A percentile compares a stretch with the other conserved stretches of the same genome.
Evolutionary conservation across 306 rosid species (phyloP).

Genomic region (Castanea sativa): DNA sequence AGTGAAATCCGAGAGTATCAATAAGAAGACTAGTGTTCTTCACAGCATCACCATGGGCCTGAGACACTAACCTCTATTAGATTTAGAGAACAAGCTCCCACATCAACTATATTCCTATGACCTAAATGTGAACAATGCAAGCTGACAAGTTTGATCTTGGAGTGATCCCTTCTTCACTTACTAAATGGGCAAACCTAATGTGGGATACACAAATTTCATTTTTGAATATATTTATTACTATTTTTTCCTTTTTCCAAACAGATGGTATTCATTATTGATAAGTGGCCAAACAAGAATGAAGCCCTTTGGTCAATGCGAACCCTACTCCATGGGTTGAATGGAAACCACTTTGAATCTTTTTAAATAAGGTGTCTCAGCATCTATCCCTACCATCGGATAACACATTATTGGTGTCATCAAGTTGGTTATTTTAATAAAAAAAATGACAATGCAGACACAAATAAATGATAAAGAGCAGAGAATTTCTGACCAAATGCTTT

Average conservation of each 20-base stretch:
- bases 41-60: slow-evolving; percentile 38
- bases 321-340: background rate
- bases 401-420: background rate
- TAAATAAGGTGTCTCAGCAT: background rate
- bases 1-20: slow-evolving; percentile 26
- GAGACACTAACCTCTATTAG: slow-evolving; percentile 26
- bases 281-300: background rate
- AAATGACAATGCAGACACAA: background rate
- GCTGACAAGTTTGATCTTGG: background rate
- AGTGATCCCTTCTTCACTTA: background rate
- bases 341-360: background rate
- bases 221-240: background rate
- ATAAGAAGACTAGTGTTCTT: slow-evolving; percentile 13
- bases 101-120: background rate
- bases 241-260: background rate
- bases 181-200: background rate
- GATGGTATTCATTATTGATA: background rate
- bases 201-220: background rate
- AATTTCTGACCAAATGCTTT: background rate
- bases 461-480: background rate
- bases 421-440: background rate
- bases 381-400: background rate
- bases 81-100: slow-evolving; percentile 6
- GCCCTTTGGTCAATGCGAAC: background rate
- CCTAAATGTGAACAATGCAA: background rate